A percentile compares a stretch with the other conserved stretches of the same genome.
Conservation (phyloP, 75 land plant species). For the Sequoiadendron giganteum region DNA sequence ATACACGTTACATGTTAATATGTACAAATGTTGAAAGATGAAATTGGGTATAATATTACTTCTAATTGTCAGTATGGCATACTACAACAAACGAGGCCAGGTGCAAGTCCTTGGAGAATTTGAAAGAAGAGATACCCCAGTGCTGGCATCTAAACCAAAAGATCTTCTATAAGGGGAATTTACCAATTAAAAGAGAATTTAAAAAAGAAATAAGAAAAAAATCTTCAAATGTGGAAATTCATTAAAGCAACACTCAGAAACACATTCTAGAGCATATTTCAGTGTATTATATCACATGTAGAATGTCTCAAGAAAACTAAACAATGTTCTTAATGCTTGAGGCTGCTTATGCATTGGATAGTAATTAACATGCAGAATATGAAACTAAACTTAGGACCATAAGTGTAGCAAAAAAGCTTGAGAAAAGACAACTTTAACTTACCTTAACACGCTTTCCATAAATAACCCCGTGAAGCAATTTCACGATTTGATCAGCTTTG, state of each 20-base stretch:
- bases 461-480: conserved; percentile 51
- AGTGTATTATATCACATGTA: neutral
- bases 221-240: neutral
- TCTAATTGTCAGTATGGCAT: no score
- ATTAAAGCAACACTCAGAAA: neutral
- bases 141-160: no score
- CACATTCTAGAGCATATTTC: neutral
- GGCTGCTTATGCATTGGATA: neutral
- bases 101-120: no score
- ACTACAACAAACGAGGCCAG: no score
- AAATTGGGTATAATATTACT: no score
- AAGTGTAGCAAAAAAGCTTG: neutral
- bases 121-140: no score
- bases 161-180: no score
- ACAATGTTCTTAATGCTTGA: neutral
- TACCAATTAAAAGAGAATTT: no score
- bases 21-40: no score
- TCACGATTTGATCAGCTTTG: conserved; percentile 61
- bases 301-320: neutral
- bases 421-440: neutral
- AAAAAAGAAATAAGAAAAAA: no score
- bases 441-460: conserved; percentile 74
- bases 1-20: no score
- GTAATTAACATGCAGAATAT: neutral
- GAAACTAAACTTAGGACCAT: neutral